Evolutionary conservation across 495 filamentous ascomycete genomes (phyloP).

Genomic region (Daldinia concentrica): DNA sequence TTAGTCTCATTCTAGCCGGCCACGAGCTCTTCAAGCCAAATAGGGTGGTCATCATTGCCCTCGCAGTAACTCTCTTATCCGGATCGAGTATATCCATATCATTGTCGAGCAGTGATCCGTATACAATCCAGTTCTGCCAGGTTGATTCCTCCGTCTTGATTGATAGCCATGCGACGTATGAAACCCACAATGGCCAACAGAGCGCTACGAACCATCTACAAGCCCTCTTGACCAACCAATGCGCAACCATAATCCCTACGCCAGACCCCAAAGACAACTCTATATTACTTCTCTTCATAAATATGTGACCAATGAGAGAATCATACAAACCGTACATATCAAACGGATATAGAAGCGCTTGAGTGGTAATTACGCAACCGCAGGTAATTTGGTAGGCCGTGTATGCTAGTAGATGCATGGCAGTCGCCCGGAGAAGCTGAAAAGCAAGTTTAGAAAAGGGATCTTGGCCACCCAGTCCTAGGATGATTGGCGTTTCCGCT

Average conservation of each 20-base stretch:
- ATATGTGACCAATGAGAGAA: neutral
- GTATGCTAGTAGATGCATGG: constrained; percentile 40
- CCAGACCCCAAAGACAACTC: constrained; percentile 9
- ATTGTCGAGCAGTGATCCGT: constrained; percentile 2
- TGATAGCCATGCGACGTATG: constrained; percentile 40
- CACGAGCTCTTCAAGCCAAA: constrained; percentile 41
- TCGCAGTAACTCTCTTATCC: constrained; percentile 26
- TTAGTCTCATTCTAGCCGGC: constrained; percentile 38
- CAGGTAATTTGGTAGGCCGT: constrained; percentile 40
- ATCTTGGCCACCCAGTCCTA: constrained; percentile 5
- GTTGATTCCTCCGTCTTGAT: constrained; percentile 14
- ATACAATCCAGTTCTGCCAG: constrained; percentile 11
- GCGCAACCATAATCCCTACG: constrained; percentile 10
- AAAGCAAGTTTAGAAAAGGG: constrained; percentile 17
- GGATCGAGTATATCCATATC: constrained; percentile 32
- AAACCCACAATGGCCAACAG: constrained; percentile 19
- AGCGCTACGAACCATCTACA: constrained; percentile 17
- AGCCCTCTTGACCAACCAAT: constrained; percentile 24
- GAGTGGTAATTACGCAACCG: neutral
- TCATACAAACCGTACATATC: neutral
- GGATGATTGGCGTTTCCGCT: constrained; percentile 20
- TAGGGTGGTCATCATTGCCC: constrained; percentile 27
- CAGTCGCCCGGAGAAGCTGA: constrained; percentile 38
- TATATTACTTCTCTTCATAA: neutral
- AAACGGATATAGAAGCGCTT: neutral